A percentile compares a stretch with the other conserved stretches of the same genome.
Conservation (phyloP, 2,329 filamentous ascomycete genomes). For the Ascochyta rabiei region DNA sequence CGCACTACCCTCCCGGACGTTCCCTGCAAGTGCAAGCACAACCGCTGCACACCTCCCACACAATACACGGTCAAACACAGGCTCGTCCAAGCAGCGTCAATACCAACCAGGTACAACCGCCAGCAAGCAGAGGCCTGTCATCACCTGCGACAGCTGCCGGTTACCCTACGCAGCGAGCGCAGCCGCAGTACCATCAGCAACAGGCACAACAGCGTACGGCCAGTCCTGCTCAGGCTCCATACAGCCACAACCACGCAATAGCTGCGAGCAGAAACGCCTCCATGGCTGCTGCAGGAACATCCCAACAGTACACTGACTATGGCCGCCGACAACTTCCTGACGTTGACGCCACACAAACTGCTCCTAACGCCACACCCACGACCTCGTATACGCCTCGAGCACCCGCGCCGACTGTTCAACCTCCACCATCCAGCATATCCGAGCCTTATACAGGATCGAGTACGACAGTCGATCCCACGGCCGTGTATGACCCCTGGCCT, state of each 20-base stretch:
- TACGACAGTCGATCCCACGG: conserved; percentile 59
- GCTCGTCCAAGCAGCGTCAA: conserved; percentile 38
- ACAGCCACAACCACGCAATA: conserved; percentile 19
- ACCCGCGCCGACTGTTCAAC: conserved; percentile 22
- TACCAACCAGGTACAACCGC: conserved; percentile 26
- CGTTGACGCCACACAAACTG: conserved; percentile 24
- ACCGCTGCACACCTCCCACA: conserved; percentile 20
- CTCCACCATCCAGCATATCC: conserved; percentile 23
- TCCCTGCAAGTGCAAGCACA: conserved; percentile 28
- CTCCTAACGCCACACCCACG: conserved; percentile 20
- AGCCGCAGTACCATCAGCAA: conserved; percentile 33
- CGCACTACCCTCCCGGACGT: conserved; percentile 21
- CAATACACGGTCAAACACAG: conserved; percentile 32
- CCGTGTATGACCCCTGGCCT: conserved; percentile 61
- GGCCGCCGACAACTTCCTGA: conserved; percentile 28
- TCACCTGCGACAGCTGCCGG: conserved; percentile 33
- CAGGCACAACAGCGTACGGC: conserved; percentile 30
- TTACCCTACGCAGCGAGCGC: conserved; percentile 34
- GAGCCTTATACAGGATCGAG: conserved; percentile 30
- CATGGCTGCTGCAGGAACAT: conserved; percentile 17
- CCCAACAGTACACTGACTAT: conserved; percentile 32
- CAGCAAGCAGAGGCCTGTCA: conserved; percentile 23
- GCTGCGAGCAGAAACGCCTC: conserved; percentile 18
- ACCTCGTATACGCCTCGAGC: conserved; percentile 24
- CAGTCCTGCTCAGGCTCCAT: conserved; percentile 37